Evolutionary conservation across 2,329 filamentous ascomycete genomes (phyloP).

Genomic region (Macrophomina pseudophaseolina): DNA sequence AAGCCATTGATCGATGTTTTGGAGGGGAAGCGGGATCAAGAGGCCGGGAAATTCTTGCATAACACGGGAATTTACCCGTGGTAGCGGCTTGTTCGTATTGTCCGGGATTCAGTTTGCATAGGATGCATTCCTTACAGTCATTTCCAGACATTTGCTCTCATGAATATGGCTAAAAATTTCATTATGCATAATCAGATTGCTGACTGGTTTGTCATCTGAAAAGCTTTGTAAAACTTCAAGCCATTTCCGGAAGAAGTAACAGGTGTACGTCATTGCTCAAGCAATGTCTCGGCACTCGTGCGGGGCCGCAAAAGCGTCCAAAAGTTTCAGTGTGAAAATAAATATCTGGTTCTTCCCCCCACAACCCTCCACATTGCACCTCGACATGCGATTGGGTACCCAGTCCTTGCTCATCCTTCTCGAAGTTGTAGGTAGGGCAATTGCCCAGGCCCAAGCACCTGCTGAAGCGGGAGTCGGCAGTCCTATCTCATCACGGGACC

Average conservation of each 20-base stretch:
- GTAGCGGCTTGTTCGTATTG: constrained; percentile 26
- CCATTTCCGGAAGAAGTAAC: too few relatives aligned
- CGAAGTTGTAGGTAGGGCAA: not conserved
- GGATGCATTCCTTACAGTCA: too few relatives aligned
- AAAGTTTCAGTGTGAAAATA: too few relatives aligned
- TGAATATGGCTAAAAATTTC: too few relatives aligned
- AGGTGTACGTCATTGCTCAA: too few relatives aligned
- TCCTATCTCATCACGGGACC: constrained; percentile 21
- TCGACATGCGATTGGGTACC: not conserved
- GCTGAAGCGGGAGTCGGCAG: not conserved
- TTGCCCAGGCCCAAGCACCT: constrained; percentile 17
- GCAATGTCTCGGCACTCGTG: too few relatives aligned
- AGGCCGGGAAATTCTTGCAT: constrained; percentile 40
- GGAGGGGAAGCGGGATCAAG: constrained; percentile 42
- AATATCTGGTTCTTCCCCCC: too few relatives aligned
- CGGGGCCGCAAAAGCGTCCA: too few relatives aligned
- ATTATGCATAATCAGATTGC: too few relatives aligned
- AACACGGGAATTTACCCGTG: constrained; percentile 41
- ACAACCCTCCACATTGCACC: not conserved
- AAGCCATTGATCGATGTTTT: constrained; percentile 44
- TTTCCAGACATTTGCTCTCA: too few relatives aligned
- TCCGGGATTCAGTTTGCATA: not conserved
- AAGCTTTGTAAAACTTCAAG: too few relatives aligned
- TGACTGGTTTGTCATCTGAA: too few relatives aligned
- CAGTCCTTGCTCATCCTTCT: not conserved